Conservation (phyloP, 2,329 filamentous ascomycete species). For the Fusarium cyanostomum region DNA sequence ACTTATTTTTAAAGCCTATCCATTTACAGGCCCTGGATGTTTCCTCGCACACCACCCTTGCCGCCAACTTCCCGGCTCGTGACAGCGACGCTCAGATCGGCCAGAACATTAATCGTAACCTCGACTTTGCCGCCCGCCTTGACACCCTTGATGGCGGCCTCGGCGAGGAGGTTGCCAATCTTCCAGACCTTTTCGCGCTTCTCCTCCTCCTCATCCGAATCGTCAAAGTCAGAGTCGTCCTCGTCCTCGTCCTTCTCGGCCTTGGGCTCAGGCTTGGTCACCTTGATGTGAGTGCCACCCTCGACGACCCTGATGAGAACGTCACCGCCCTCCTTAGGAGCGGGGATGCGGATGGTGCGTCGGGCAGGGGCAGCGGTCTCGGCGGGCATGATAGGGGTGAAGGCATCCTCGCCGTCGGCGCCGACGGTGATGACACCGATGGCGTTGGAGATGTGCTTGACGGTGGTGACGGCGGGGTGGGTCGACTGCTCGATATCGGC, state of each 20-base stretch:
- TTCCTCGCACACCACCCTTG: slow-evolving; percentile 83
- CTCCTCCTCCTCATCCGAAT: slow-evolving; percentile 82
- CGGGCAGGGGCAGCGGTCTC: slow-evolving; percentile 92
- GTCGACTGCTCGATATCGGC: slow-evolving; percentile 96
- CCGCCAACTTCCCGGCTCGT: slow-evolving; percentile 87
- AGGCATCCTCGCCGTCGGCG: slow-evolving; percentile 70
- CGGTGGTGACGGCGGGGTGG: slow-evolving; percentile 92
- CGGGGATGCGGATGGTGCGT: slow-evolving; percentile 80
- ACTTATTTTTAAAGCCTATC: slow-evolving; percentile 18
- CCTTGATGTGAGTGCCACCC: slow-evolving; percentile 89
- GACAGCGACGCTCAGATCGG: slow-evolving; percentile 81
- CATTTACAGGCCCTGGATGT: slow-evolving; percentile 46
- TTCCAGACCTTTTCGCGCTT: slow-evolving; percentile 92
- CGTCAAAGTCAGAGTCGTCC: slow-evolving; percentile 73
- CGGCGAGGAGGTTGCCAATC: slow-evolving; percentile 81
- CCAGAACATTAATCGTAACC: slow-evolving; percentile 87
- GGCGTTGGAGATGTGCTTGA: slow-evolving; percentile 87
- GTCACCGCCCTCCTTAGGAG: slow-evolving; percentile 83
- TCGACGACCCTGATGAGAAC: slow-evolving; percentile 90
- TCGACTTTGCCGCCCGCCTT: slow-evolving; percentile 93
- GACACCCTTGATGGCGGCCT: slow-evolving; percentile 82
- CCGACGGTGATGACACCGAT: slow-evolving; percentile 82
- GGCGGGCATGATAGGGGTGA: slow-evolving; percentile 81
- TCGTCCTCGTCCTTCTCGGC: slow-evolving; percentile 73
- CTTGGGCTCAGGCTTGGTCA: slow-evolving; percentile 87